Conservation (phyloP, 2,329 filamentous ascomycete species). For the Sporothrix humicola region DNA sequence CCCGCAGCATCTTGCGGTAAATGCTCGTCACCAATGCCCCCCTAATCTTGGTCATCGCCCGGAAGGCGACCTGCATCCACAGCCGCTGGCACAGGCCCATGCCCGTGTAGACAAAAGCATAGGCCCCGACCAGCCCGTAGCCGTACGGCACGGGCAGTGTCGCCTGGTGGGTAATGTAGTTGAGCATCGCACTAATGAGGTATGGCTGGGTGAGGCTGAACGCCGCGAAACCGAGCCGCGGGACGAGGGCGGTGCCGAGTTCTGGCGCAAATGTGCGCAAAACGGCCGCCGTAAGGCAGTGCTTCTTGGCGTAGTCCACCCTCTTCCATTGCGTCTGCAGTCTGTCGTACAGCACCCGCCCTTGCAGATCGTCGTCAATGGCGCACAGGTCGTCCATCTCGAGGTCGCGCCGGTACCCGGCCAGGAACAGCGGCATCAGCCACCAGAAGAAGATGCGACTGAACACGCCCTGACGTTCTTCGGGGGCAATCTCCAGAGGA, state of each 20-base stretch:
- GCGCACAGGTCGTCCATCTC: conserved; percentile 40
- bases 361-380: conserved; percentile 30
- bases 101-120: conserved; percentile 30
- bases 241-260: conserved; percentile 29
- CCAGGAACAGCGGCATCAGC: neutral
- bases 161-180: conserved; percentile 22
- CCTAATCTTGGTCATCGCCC: conserved; percentile 34
- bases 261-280: conserved; percentile 28
- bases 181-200: conserved; percentile 31
- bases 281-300: conserved; percentile 29
- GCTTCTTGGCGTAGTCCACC: conserved; percentile 28
- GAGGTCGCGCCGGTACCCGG: neutral
- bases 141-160: conserved; percentile 24
- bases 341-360: conserved; percentile 19
- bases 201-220: conserved; percentile 35
- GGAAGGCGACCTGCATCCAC: conserved; percentile 34
- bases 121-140: conserved; percentile 35
- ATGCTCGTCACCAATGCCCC: conserved; percentile 33
- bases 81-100: conserved; percentile 33
- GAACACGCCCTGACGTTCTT: neutral
- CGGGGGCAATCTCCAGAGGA: neutral
- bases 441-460: conserved; percentile 20
- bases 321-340: conserved; percentile 26
- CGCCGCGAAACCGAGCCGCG: conserved; percentile 29
- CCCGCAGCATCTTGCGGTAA: conserved; percentile 34